Base-by-base conservation (phyloP, 805 yeast species). In the Candida xyloterini region DNA sequence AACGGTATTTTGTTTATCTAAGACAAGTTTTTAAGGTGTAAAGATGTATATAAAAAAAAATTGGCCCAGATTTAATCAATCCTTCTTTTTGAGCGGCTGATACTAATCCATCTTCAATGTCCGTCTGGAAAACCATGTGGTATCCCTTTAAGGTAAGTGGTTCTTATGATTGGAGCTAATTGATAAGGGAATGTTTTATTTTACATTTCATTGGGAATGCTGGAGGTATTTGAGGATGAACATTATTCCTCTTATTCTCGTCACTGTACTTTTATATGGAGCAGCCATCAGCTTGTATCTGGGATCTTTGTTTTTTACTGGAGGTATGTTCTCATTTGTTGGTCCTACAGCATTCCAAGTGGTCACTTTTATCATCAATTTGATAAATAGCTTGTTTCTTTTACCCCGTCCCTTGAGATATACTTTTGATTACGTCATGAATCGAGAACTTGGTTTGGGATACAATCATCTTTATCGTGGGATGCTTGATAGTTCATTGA, bases 351-450 rank as follows among this genome's bases (percentile, higher is more conserved):
- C 58, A 1, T 46, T 62, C 25, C 69, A 66, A 33, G 51, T 60
- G 31, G 43, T 63, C 13, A 52, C 53, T 7, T 56, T 60, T 16
- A 36, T 65, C 30, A 56, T 63, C 7, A 50, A 55, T 21, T 43
- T 57, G 15, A 50, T 65, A 26, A 53, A 58, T 26, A 55, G 56
- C 14, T 27, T 41, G 3, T 37, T 63, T n/a, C 44, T 67, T 2
- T 44, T 67, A 13, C 67, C 68, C 2, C 40, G 38, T 2, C 63
- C 67, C 1, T 42, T 65, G 6, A 44, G 38, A 2, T 39, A 36
- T 10, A 50, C 63, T 2, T 67, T 66, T 44, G 70, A 67, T 35
- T 44, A 47, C 30, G 58, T 62, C 2, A 30, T 63, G 15, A 42
- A 40, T 25, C 24, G 36, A n/a, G 57, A 57, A 26, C 32, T 51